These are phyloP conservation scores for Melanomma pulvis-pyrius DNA, from an alignment of 495 filamentous ascomycete genomes.

Conservation along the genomic window DNA sequence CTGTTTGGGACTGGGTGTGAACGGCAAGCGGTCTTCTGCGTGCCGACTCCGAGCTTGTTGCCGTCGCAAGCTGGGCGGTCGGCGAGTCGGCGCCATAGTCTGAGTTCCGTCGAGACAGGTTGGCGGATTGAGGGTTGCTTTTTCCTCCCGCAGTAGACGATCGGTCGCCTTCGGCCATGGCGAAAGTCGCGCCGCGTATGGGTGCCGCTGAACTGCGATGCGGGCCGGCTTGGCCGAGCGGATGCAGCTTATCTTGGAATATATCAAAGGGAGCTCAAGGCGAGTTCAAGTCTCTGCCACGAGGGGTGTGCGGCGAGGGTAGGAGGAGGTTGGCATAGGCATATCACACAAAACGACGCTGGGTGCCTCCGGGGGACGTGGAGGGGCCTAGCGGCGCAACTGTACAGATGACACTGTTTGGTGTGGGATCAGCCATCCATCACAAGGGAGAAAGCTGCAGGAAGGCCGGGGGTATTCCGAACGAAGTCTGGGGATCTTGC, in stretches of 20 bases:
- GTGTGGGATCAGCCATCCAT: conserved; percentile 17
- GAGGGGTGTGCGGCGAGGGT: conserved; percentile 7
- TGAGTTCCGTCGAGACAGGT: conserved; percentile 18
- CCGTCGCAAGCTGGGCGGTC: conserved; percentile 13
- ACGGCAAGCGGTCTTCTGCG: conserved; percentile 27
- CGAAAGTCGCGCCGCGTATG: conserved; percentile 3
- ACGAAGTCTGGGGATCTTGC: background rate
- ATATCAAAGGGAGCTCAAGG: background rate
- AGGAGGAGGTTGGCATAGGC: background rate
- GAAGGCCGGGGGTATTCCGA: background rate
- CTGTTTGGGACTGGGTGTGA: conserved; percentile 15
- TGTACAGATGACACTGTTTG: conserved; percentile 33
- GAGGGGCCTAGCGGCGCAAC: conserved; percentile 16
- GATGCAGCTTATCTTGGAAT: conserved; percentile 22
- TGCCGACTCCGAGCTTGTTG: conserved; percentile 18
- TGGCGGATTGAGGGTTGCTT: conserved; percentile 11
- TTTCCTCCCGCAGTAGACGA: conserved; percentile 13
- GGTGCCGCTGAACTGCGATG: conserved; percentile 4
- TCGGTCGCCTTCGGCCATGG: conserved; percentile 34
- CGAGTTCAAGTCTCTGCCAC: background rate
- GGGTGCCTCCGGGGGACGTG: conserved; percentile 3
- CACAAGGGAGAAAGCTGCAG: conserved; percentile 9
- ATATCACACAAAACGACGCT: conserved; percentile 7
- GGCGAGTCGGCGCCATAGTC: conserved; percentile 2
- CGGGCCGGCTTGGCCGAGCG: conserved; percentile 25